These are phyloP conservation scores for Syncephalastrum racemosum DNA, from an alignment of 371 early-diverging fungal species.

Conservation along the genomic window DNA sequence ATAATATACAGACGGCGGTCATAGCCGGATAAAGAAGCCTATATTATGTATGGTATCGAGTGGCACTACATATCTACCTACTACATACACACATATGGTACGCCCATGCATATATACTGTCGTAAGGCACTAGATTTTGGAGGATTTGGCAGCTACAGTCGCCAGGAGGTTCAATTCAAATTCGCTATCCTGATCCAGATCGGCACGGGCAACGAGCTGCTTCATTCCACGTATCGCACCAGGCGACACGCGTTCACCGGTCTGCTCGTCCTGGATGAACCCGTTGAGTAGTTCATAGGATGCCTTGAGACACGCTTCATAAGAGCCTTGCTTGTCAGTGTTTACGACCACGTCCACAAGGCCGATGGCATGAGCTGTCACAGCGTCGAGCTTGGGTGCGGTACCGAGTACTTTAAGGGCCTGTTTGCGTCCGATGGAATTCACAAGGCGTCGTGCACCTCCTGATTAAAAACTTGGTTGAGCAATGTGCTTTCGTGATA, in stretches of 20 bases:
- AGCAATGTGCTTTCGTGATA: not conserved
- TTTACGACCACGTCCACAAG: slow-evolving; percentile 35
- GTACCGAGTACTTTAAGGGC: slow-evolving; percentile 54
- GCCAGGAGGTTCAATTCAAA: slow-evolving; percentile 38
- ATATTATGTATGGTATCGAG: not conserved
- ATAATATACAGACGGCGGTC: too few relatives aligned
- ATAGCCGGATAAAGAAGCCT: too few relatives aligned
- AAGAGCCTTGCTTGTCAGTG: slow-evolving; percentile 8
- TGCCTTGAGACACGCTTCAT: slow-evolving; percentile 26
- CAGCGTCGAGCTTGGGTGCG: slow-evolving; percentile 39
- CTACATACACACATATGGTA: too few relatives aligned
- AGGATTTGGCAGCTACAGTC: slow-evolving; percentile 12
- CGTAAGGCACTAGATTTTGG: slow-evolving; percentile 13
- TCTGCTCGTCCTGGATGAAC: slow-evolving; percentile 15
- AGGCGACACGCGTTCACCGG: slow-evolving; percentile 25
- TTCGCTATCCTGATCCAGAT: slow-evolving; percentile 21
- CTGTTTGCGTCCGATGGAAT: slow-evolving; percentile 49
- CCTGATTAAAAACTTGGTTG: not conserved
- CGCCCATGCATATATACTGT: too few relatives aligned
- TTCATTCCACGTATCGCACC: slow-evolving; percentile 53
- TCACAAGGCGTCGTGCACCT: slow-evolving; percentile 54
- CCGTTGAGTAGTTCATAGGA: slow-evolving; percentile 23
- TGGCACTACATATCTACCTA: not conserved
- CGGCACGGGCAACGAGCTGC: slow-evolving; percentile 27
- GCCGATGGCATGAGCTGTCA: slow-evolving; percentile 33